These are phyloP conservation scores for Xylaria sp. DNA, from an alignment of 2,329 filamentous ascomycete genomes.

Conservation along the genomic window DNA sequence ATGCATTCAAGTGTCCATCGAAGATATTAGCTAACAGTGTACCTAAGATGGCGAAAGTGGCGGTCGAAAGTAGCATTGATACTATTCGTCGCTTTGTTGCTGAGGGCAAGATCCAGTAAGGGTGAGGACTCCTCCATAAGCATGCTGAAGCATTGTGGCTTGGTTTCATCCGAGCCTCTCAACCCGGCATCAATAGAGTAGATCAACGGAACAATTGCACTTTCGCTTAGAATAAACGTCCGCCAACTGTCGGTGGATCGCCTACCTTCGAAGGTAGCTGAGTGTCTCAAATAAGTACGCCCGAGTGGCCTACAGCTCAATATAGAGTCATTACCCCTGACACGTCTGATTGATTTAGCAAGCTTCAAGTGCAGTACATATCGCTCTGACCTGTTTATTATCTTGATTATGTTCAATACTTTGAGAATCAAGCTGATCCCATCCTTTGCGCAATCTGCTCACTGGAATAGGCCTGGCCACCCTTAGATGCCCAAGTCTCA, in stretches of 20 bases:
- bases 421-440: slow-evolving; percentile 18
- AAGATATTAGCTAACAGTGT: slow-evolving; percentile 11
- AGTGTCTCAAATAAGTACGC: slow-evolving; percentile 12
- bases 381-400: not conserved
- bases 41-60: slow-evolving; percentile 46
- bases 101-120: slow-evolving; percentile 44
- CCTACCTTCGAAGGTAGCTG: slow-evolving; percentile 3
- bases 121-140: not conserved
- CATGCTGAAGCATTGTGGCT: not conserved
- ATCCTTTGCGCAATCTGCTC: slow-evolving; percentile 31
- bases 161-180: slow-evolving; percentile 1
- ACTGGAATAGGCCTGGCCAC: slow-evolving; percentile 17
- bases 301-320: slow-evolving; percentile 22
- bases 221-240: not conserved
- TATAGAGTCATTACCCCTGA: slow-evolving; percentile 10
- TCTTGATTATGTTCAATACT: not conserved
- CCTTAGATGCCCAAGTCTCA: slow-evolving; percentile 13
- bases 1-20: not conserved
- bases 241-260: not conserved
- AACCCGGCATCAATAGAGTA: not conserved
- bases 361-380: not conserved
- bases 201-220: slow-evolving; percentile 3
- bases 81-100: slow-evolving; percentile 47
- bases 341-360: not conserved
- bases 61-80: slow-evolving; percentile 49